Base-by-base conservation (phyloP, 179 eudicot species). In the Gypsophila paniculata region DNA sequence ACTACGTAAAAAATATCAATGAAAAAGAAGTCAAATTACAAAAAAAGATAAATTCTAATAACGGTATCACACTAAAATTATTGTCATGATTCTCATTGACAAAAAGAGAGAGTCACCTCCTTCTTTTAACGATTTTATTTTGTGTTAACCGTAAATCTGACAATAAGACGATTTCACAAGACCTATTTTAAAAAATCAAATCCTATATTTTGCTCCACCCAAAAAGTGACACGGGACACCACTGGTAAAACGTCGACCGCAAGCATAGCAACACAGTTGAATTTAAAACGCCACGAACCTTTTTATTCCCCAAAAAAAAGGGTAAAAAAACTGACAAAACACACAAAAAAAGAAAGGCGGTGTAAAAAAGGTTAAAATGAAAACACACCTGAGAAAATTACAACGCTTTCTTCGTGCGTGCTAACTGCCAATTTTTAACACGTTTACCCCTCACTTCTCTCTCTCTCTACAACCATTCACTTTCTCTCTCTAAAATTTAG, bases 171-270 rank as follows among this genome's bases (percentile, higher is more conserved):
- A 29, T 29, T 29, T 29, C 34, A 29, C 34, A 1, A 29, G 34
- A 29, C 1, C 34, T 29, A 29, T 29, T 29, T 1, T 1, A 29
- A 29, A 29, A 29, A 29, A 29, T 29, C 4, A 29, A 29, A 29
- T 29, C 34, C 34, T 29, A 1, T 29, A 29, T 29, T 29, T 29
- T 29, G 34, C 34, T 29, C 34, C 34, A 29, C 34, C 34, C 34
- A 29, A 39, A 39, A 76, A 7, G 17, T 29, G 34, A 29, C 34
- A 29, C 34, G 34, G 34, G 67, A 65, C 75, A 76, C 71, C 72
- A 76, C 6, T 65, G 61, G 42, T 11, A 26, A 39, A 15, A 71
- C 61, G 66, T 21, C 34, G 59, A 54, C 25, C 75, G 75, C 39
- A 64, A 36, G 26, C 42, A 14, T 55, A 71, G 79, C 64, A 55